A percentile compares a stretch with the other conserved stretches of the same genome.
phyloP scores from a whole-genome alignment of 1,284 basidiomycete genomes.

The Trichosporon coremiiforme region DNA sequence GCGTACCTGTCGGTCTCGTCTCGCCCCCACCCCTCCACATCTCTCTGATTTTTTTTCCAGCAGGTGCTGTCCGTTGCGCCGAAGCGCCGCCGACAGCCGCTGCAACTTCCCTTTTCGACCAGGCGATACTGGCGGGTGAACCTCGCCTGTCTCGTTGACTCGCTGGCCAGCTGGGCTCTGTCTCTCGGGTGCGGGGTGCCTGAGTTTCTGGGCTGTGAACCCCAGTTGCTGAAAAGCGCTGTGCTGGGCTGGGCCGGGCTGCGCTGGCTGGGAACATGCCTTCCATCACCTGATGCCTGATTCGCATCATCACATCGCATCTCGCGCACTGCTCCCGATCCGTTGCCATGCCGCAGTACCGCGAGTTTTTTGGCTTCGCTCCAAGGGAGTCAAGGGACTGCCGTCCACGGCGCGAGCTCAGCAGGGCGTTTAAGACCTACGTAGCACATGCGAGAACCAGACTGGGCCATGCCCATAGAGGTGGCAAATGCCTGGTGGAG shows the following conservation, averaged over 20 bases:
- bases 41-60: background rate
- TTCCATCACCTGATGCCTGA: slow-evolving; percentile 2
- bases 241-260: background rate
- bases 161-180: too few relatives aligned
- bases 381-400: too few relatives aligned
- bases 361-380: background rate
- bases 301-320: slow-evolving; percentile 8
- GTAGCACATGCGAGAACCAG: background rate
- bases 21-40: background rate
- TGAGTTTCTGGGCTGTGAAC: background rate
- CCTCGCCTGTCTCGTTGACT: background rate
- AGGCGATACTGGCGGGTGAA: background rate
- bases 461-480: background rate
- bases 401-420: background rate
- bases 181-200: background rate
- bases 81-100: slow-evolving; percentile 12
- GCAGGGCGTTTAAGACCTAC: slow-evolving; percentile 7
- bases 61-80: slow-evolving; percentile 1
- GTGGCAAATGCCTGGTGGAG: background rate
- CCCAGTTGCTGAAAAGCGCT: background rate
- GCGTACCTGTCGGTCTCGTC: slow-evolving; percentile 12
- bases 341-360: background rate
- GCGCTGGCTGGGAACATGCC: background rate
- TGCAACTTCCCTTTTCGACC: background rate
- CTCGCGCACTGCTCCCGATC: slow-evolving; percentile 5